These are phyloP conservation scores for Mycena albidolilacea DNA, from an alignment of 768 basidiomycete species.

Conservation along the genomic window DNA sequence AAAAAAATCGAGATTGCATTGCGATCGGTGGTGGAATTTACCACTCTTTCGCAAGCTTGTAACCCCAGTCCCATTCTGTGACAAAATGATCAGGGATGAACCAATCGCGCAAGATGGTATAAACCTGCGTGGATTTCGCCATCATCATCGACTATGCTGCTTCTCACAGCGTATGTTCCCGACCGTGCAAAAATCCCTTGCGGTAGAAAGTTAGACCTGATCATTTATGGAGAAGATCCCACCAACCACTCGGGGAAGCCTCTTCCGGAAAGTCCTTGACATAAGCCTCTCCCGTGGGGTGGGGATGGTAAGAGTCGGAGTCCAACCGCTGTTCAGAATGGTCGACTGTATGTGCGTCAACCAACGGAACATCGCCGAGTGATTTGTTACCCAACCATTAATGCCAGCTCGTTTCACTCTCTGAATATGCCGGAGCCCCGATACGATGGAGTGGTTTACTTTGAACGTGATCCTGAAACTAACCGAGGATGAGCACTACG, in stretches of 20 bases:
- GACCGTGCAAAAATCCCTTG: conserved; percentile 89
- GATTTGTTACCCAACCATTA: conserved; percentile 58
- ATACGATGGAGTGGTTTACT: conserved; percentile 92
- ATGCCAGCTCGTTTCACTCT: conserved; percentile 81
- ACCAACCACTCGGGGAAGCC: conserved; percentile 63
- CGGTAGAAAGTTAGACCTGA: conserved; percentile 52
- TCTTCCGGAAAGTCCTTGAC: conserved; percentile 78
- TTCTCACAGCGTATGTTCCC: conserved; percentile 83
- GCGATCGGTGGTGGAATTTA: conserved; percentile 44
- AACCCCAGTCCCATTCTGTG: conserved; percentile 88
- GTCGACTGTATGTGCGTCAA: conserved; percentile 72
- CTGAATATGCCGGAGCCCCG: conserved; percentile 90
- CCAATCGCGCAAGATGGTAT: conserved; percentile 36
- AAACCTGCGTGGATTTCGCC: conserved; percentile 82
- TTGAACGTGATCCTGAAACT: conserved; percentile 88
- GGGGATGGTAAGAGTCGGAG: conserved; percentile 79
- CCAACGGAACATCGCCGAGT: conserved; percentile 24
- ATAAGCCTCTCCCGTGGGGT: conserved; percentile 74
- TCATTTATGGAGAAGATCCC: not conserved
- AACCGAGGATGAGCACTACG: not conserved
- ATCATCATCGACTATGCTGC: conserved; percentile 92
- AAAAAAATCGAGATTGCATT: conserved; percentile 7
- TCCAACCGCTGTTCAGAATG: conserved; percentile 96
- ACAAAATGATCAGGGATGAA: conserved; percentile 1
- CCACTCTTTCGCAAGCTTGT: conserved; percentile 96